A percentile compares a stretch with the other conserved stretches of the same genome.
Evolutionary conservation across 768 basidiomycete species (phyloP).

Genomic region (Stropharia rugosoannulata): DNA sequence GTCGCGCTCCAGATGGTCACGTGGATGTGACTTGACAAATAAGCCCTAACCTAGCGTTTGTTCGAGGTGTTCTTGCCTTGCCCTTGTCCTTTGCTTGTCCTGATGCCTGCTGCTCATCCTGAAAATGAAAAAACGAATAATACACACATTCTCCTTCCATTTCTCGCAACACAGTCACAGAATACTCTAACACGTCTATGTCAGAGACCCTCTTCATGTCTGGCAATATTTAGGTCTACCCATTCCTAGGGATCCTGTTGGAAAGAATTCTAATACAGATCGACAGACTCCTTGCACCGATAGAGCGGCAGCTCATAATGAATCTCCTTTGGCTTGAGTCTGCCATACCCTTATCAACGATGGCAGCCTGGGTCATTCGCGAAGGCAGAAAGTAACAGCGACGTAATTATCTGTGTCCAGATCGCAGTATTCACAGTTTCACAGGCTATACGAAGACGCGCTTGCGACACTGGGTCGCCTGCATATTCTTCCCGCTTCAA

Average conservation of each 20-base stretch:
- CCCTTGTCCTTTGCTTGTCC: slow-evolving; percentile 2
- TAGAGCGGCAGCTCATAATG: slow-evolving; percentile 86
- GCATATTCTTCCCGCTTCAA: slow-evolving; percentile 64
- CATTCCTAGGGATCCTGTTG: slow-evolving; percentile 11
- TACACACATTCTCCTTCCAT: slow-evolving; percentile 72
- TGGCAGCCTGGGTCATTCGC: slow-evolving; percentile 74
- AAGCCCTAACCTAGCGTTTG: not conserved
- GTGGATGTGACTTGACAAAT: not conserved
- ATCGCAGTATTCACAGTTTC: slow-evolving; percentile 13
- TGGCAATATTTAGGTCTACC: slow-evolving; percentile 82
- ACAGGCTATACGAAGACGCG: slow-evolving; percentile 72
- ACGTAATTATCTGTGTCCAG: slow-evolving; percentile 13
- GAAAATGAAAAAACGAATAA: slow-evolving; percentile 26
- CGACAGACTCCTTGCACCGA: slow-evolving; percentile 66
- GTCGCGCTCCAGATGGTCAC: slow-evolving; percentile 17
- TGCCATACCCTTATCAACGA: slow-evolving; percentile 60
- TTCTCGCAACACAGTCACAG: slow-evolving; percentile 80
- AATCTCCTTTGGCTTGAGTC: slow-evolving; percentile 88
- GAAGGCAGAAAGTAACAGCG: slow-evolving; percentile 65
- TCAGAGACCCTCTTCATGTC: slow-evolving; percentile 82
- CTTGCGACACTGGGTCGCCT: slow-evolving; percentile 61
- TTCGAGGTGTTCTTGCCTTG: not conserved
- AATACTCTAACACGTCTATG: slow-evolving; percentile 78
- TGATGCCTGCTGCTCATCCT: slow-evolving; percentile 26
- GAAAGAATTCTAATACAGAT: slow-evolving; percentile 18